phyloP scores from a whole-genome alignment of 2,329 filamentous ascomycete species.

The Alternaria longipes region DNA sequence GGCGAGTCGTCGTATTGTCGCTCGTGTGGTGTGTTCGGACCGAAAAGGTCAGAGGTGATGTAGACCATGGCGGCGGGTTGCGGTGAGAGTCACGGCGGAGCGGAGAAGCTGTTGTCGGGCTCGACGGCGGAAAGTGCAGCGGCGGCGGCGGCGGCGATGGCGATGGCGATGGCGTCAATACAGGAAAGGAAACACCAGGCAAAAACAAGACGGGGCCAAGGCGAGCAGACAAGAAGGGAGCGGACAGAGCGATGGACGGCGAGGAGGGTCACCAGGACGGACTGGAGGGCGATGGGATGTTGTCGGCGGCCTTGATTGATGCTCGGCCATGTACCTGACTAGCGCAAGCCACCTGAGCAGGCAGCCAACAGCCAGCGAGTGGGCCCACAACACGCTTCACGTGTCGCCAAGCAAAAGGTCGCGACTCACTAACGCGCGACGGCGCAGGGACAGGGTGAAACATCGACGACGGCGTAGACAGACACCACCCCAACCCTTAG shows the following conservation, averaged over 20 bases:
- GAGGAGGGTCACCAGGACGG: not conserved
- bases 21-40: conserved; percentile 26
- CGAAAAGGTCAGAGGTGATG: conserved; percentile 50
- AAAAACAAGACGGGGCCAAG: not conserved
- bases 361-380: conserved; percentile 13
- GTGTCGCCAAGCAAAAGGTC: conserved; percentile 31
- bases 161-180: not conserved
- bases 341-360: conserved; percentile 21
- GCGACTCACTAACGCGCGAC: conserved; percentile 27
- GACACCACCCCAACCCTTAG: conserved; percentile 9
- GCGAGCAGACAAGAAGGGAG: not conserved
- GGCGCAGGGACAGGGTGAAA: conserved; percentile 16
- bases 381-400: conserved; percentile 34
- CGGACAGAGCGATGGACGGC: conserved; percentile 8
- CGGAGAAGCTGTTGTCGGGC: conserved; percentile 10
- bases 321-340: conserved; percentile 21
- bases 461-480: conserved; percentile 6
- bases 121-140: conserved; percentile 12
- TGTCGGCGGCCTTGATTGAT: conserved; percentile 1
- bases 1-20: conserved; percentile 10
- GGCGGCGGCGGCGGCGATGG: not conserved
- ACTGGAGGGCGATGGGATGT: not conserved
- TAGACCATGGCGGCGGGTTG: conserved; percentile 42
- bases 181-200: not conserved
- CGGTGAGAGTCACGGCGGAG: conserved; percentile 22